Evolutionary conservation across 1,139 yeast genomes (phyloP).

Genomic region (Hanseniaspora uvarum): DNA sequence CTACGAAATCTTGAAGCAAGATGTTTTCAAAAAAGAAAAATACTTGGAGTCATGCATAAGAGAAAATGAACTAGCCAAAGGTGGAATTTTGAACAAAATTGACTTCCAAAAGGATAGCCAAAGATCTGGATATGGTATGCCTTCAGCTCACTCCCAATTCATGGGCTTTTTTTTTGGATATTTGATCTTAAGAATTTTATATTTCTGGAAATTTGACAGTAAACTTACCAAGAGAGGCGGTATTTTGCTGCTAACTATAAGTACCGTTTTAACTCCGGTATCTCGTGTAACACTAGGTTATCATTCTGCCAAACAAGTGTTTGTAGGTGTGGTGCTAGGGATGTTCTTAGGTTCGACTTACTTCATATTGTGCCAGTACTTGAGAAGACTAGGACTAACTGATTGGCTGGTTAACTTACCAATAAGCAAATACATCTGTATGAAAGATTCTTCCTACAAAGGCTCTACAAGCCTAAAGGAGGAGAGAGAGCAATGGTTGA

Average conservation of each 20-base stretch:
- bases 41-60: not conserved
- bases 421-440: conserved; percentile 37
- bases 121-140: conserved; percentile 79
- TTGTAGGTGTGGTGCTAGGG: conserved; percentile 64
- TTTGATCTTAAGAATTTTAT: conserved; percentile 41
- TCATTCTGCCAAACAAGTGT: conserved; percentile 64
- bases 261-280: conserved; percentile 47
- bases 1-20: not conserved
- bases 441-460: conserved; percentile 51
- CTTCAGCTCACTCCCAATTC: conserved; percentile 92
- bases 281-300: conserved; percentile 73
- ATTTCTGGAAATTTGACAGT: conserved; percentile 32
- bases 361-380: conserved; percentile 43
- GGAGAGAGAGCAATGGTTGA: conserved; percentile 29
- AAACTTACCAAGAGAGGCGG: conserved; percentile 27
- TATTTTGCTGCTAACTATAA: conserved; percentile 21
- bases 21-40: conserved; percentile 19
- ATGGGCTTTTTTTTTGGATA: conserved; percentile 78
- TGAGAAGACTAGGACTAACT: conserved; percentile 51
- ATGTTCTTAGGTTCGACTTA: conserved; percentile 47
- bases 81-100: not conserved
- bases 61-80: not conserved
- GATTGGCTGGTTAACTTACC: conserved; percentile 48
- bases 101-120: conserved; percentile 40
- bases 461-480: conserved; percentile 31